A percentile compares a stretch with the other conserved stretches of the same genome.
Conservation (phyloP, 257 asterid species). For the Solanum sitiens region DNA sequence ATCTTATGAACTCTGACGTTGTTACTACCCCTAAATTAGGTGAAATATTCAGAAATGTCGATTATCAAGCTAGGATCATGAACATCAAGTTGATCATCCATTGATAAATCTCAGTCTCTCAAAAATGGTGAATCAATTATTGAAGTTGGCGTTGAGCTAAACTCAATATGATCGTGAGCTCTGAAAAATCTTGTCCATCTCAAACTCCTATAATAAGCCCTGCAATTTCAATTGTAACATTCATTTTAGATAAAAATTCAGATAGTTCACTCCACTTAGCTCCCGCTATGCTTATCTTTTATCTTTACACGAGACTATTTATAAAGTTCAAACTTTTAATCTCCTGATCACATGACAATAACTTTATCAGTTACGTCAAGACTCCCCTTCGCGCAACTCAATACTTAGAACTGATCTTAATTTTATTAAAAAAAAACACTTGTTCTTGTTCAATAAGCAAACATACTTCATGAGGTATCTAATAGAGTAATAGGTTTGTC, state of each 20-base stretch:
- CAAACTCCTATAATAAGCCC: constrained; percentile 48
- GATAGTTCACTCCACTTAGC: not conserved
- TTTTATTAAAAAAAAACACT: not conserved
- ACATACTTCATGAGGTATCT: not conserved
- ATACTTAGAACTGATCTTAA: not conserved
- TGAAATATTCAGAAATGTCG: not conserved
- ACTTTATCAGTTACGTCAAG: not conserved
- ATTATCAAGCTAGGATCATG: not conserved
- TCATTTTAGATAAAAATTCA: not conserved
- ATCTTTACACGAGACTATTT: not conserved
- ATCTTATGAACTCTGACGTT: not conserved
- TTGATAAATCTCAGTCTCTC: not conserved
- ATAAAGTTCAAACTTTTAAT: too few species aligned
- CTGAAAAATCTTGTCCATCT: constrained; percentile 5
- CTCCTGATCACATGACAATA: not conserved
- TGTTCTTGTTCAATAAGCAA: not conserved
- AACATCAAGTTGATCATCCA: not conserved
- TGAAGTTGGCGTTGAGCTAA: not conserved
- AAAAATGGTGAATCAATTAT: not conserved
- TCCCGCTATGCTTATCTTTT: too few species aligned
- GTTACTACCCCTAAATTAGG: not conserved
- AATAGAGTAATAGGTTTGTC: not conserved
- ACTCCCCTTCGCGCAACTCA: not conserved
- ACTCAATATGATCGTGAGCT: constrained; percentile 27
- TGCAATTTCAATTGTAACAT: constrained; percentile 2